A percentile compares a stretch with the other conserved stretches of the same genome.
Conservation (phyloP, 208 protist species). For the Trypanosoma boissoni region DNA sequence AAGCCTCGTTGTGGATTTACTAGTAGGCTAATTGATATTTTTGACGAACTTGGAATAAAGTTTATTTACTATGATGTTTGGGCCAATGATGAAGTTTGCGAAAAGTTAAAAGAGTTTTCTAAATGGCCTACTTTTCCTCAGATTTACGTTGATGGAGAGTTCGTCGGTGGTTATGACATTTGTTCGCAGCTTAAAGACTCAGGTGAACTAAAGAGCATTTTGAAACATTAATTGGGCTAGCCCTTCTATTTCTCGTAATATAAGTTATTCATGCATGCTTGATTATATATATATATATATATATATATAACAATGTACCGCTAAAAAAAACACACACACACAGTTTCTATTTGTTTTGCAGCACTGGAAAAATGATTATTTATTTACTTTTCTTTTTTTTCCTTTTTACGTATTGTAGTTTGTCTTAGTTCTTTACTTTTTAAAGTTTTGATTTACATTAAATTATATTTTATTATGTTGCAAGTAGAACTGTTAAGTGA, state of each 20-base stretch:
- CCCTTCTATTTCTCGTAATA: no score
- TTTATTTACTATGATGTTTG: conserved; percentile 92
- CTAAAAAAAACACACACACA: no score
- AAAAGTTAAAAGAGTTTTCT: conserved; percentile 84
- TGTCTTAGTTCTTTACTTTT: no score
- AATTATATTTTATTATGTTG: no score
- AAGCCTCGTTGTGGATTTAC: conserved; percentile 92
- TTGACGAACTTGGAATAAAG: conserved; percentile 51
- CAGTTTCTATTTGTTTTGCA: no score
- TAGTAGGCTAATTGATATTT: conserved; percentile 68
- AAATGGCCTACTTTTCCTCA: conserved; percentile 95
- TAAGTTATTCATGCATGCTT: no score
- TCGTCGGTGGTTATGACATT: conserved; percentile 93
- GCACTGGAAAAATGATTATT: no score
- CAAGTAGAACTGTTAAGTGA: no score
- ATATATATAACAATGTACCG: neutral
- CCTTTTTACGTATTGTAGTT: no score
- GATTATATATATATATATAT: no score
- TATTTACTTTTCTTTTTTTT: no score
- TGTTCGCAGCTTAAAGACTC: conserved; percentile 79
- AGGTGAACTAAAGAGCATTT: conserved; percentile 68
- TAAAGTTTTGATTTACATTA: no score
- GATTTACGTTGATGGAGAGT: conserved; percentile 92
- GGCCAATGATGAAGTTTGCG: conserved; percentile 83
- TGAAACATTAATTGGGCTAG: conserved; percentile 44